Evolutionary conservation across 108 stramenopile genomes (phyloP).

Genomic region (Aurantiochytrium sp.): DNA sequence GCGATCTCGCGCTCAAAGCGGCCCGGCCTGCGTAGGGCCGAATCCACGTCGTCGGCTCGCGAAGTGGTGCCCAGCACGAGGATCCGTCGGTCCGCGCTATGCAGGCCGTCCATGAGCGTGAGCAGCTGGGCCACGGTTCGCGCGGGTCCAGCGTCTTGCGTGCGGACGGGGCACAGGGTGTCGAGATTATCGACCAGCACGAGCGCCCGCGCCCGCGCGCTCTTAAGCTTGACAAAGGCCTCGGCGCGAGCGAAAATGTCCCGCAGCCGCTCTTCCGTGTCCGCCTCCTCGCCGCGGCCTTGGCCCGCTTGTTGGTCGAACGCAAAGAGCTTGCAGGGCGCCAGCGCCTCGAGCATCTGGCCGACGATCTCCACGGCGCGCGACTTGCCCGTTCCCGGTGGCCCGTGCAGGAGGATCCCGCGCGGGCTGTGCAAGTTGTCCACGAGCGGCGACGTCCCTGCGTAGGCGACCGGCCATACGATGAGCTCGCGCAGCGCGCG

Average conservation of each 20-base stretch:
- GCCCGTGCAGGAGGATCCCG: constrained; percentile 78
- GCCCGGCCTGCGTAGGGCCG: constrained; percentile 88
- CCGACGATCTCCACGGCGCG: constrained; percentile 80
- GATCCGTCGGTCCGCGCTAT: constrained; percentile 71
- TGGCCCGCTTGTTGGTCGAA: constrained; percentile 90
- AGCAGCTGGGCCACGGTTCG: constrained; percentile 93
- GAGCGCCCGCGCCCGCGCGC: constrained; percentile 87
- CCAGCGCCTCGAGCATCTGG: constrained; percentile 76
- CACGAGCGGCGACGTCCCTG: background rate
- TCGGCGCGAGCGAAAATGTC: constrained; percentile 94
- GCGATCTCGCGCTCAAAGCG: constrained; percentile 62
- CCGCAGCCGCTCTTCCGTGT: constrained; percentile 90
- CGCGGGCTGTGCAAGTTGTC: background rate
- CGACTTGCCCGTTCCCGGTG: constrained; percentile 87
- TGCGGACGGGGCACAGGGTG: constrained; percentile 61
- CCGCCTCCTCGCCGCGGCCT: too few species aligned
- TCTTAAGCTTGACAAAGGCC: background rate
- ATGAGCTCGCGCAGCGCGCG: background rate
- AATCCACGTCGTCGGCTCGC: constrained; percentile 90
- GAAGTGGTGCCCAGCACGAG: constrained; percentile 98
- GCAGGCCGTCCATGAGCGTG: constrained; percentile 94
- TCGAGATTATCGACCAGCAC: constrained; percentile 98
- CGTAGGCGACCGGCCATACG: background rate
- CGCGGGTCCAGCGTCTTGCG: background rate
- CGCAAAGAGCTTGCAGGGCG: constrained; percentile 92